phyloP scores from a whole-genome alignment of 495 filamentous ascomycete species.

The Penicillium egyptiacum region DNA sequence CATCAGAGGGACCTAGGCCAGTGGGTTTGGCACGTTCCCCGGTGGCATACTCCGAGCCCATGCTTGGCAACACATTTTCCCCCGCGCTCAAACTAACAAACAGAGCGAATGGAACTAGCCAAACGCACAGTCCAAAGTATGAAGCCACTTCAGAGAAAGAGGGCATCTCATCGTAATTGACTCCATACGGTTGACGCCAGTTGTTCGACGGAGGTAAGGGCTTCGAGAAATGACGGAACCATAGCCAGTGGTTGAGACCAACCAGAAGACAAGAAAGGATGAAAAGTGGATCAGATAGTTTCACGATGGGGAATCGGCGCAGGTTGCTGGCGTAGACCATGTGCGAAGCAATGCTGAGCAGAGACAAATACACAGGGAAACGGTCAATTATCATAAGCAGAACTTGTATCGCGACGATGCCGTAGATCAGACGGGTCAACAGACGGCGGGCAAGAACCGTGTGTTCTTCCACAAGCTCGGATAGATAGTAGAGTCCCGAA shows the following conservation, averaged over 20 bases:
- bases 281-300: conserved; percentile 85
- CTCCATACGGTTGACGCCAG: conserved; percentile 58
- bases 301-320: conserved; percentile 83
- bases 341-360: conserved; percentile 79
- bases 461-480: conserved; percentile 96
- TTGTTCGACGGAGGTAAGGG: conserved; percentile 39
- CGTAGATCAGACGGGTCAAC: conserved; percentile 81
- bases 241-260: conserved; percentile 89
- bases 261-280: conserved; percentile 82
- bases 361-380: conserved; percentile 72
- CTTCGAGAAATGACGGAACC: conserved; percentile 90
- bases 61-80: conserved; percentile 91
- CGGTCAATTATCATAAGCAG: conserved; percentile 78
- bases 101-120: conserved; percentile 92
- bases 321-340: conserved; percentile 87
- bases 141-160: conserved; percentile 93
- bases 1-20: conserved; percentile 40
- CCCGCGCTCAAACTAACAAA: conserved; percentile 91
- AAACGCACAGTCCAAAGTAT: conserved; percentile 94
- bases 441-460: conserved; percentile 87
- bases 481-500: conserved; percentile 96
- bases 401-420: conserved; percentile 70
- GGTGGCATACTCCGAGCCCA: conserved; percentile 67
- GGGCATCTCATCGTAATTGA: conserved; percentile 59
- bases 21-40: conserved; percentile 53